These are phyloP conservation scores for Wallemia hederae DNA, from an alignment of 1,284 basidiomycete species.

Conservation along the genomic window DNA sequence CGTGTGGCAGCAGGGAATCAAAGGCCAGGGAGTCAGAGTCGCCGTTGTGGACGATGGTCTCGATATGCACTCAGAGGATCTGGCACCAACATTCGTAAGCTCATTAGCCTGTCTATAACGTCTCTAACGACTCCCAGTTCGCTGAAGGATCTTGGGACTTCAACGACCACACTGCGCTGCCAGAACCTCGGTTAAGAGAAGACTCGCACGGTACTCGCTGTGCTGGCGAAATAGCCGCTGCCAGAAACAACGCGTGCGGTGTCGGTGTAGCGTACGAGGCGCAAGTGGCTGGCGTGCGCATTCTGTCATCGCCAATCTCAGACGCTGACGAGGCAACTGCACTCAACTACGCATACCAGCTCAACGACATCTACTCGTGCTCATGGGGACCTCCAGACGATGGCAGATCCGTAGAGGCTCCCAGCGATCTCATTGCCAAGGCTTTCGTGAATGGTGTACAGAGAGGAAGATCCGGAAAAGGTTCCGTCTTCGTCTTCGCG, in stretches of 20 bases:
- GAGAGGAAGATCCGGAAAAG: slow-evolving; percentile 66
- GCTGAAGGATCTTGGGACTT: slow-evolving; percentile 81
- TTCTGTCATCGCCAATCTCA: slow-evolving; percentile 82
- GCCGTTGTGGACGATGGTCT: slow-evolving; percentile 88
- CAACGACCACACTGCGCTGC: slow-evolving; percentile 68
- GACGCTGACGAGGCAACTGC: slow-evolving; percentile 94
- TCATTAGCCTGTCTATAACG: neutral
- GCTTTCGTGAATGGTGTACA: slow-evolving; percentile 83
- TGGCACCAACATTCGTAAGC: slow-evolving; percentile 71
- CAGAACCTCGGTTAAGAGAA: slow-evolving; percentile 59
- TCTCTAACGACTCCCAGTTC: slow-evolving; percentile 24
- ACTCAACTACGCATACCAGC: slow-evolving; percentile 74
- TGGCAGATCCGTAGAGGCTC: slow-evolving; percentile 80
- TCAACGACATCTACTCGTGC: slow-evolving; percentile 80
- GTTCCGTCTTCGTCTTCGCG: slow-evolving; percentile 87
- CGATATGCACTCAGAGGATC: slow-evolving; percentile 63
- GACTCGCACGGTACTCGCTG: slow-evolving; percentile 96
- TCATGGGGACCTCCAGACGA: slow-evolving; percentile 97
- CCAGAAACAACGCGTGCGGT: slow-evolving; percentile 83
- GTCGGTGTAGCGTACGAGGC: slow-evolving; percentile 79
- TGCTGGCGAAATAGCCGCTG: slow-evolving; percentile 89
- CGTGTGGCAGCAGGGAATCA: slow-evolving; percentile 63
- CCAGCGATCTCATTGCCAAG: slow-evolving; percentile 69
- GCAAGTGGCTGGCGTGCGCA: slow-evolving; percentile 75
- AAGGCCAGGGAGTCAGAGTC: slow-evolving; percentile 58